Conservation (phyloP, 2,329 filamentous ascomycete genomes). For the Westerdykella sp. region DNA sequence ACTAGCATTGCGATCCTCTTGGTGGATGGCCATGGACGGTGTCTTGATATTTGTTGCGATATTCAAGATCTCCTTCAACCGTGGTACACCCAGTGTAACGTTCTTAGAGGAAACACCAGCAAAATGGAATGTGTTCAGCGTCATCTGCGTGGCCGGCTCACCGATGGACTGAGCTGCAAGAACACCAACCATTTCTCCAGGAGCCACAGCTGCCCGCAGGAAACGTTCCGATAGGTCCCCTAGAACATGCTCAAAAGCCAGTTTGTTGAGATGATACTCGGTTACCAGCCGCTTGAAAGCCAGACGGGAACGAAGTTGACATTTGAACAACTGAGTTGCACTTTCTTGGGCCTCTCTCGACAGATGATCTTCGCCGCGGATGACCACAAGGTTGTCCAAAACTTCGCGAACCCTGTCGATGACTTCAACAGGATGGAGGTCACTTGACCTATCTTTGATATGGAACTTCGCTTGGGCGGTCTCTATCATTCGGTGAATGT, state of each 20-base stretch:
- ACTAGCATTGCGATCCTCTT: constrained; percentile 54
- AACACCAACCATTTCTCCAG: constrained; percentile 98
- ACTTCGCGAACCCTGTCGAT: constrained; percentile 72
- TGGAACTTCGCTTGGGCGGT: constrained; percentile 86
- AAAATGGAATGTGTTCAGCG: constrained; percentile 98
- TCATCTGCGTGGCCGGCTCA: constrained; percentile 98
- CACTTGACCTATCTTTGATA: constrained; percentile 73
- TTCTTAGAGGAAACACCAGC: constrained; percentile 97
- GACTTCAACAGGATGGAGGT: constrained; percentile 81
- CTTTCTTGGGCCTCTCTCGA: constrained; percentile 82
- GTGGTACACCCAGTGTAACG: constrained; percentile 96
- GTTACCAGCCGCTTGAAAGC: constrained; percentile 91
- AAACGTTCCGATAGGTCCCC: constrained; percentile 88
- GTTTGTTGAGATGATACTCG: constrained; percentile 76
- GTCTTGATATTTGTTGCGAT: constrained; percentile 98
- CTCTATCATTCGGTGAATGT: constrained; percentile 84
- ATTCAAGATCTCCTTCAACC: constrained; percentile 98
- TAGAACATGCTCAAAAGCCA: constrained; percentile 86
- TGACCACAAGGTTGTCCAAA: constrained; percentile 71
- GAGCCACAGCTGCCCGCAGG: constrained; percentile 75
- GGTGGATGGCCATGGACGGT: constrained; percentile 89
- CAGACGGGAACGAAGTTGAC: constrained; percentile 77
- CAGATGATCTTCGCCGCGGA: constrained; percentile 76
- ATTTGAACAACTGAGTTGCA: constrained; percentile 88
- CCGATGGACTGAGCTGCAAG: constrained; percentile 95